These are phyloP conservation scores for Podospora pseudopauciseta DNA, from an alignment of 495 filamentous ascomycete species.

Conservation along the genomic window DNA sequence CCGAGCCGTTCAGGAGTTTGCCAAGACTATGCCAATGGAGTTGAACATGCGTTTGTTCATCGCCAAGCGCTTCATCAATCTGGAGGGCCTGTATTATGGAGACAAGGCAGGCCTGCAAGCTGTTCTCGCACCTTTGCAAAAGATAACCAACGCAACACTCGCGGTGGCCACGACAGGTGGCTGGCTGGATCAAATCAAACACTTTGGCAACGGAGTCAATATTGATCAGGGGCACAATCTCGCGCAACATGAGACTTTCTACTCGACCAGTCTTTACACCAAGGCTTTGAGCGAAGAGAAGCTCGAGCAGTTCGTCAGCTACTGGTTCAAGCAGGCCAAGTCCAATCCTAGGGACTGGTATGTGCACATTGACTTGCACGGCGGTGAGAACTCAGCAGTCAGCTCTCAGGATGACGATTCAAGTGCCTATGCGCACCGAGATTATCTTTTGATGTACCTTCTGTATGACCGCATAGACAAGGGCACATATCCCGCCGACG, in stretches of 20 bases:
- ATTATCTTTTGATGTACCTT: constrained; percentile 44
- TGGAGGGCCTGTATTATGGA: constrained; percentile 45
- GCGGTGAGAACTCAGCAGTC: constrained; percentile 43
- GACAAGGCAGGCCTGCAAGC: constrained; percentile 34
- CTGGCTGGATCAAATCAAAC: constrained; percentile 42
- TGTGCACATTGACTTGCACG: constrained; percentile 46
- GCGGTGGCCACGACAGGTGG: constrained; percentile 31
- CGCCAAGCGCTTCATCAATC: constrained; percentile 36
- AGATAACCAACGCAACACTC: constrained; percentile 34
- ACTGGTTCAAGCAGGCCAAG: constrained; percentile 44
- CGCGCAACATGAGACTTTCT: constrained; percentile 46
- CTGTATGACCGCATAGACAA: constrained; percentile 41
- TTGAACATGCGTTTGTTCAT: constrained; percentile 46
- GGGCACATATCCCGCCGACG: constrained; percentile 32
- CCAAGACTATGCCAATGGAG: constrained; percentile 40
- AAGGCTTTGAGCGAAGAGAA: constrained; percentile 33
- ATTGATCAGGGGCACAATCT: constrained; percentile 36
- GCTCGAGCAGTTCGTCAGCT: constrained; percentile 38
- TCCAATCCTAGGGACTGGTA: constrained; percentile 43
- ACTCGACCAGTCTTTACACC: constrained; percentile 39
- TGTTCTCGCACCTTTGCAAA: constrained; percentile 35
- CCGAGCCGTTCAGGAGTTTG: constrained; percentile 40
- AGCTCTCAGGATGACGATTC: constrained; percentile 26
- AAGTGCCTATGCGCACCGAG: constrained; percentile 44
- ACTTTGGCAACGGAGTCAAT: constrained; percentile 40